Evolutionary conservation across 257 asterid species (phyloP).

Genomic region (Solanum sejunctum): DNA sequence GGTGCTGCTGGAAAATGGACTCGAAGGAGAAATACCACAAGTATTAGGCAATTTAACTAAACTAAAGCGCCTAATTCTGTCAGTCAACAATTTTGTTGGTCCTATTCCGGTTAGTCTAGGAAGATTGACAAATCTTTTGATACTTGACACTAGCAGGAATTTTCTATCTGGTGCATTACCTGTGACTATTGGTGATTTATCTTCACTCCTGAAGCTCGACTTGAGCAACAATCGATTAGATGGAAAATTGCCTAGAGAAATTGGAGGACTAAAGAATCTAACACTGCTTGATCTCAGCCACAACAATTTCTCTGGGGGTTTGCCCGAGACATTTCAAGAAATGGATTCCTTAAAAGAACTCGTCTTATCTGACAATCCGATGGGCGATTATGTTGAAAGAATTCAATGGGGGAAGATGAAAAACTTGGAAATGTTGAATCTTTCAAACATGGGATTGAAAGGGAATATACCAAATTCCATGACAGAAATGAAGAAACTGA

Average conservation of each 20-base stretch:
- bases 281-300: slow-evolving; percentile 13
- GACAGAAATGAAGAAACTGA: slow-evolving; percentile 14
- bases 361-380: slow-evolving; percentile 7
- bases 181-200: slow-evolving; percentile 7
- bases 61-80: slow-evolving; percentile 6
- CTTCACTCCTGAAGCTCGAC: slow-evolving; percentile 20
- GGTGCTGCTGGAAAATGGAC: slow-evolving; percentile 14
- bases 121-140: slow-evolving; percentile 7
- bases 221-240: slow-evolving; percentile 11
- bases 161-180: slow-evolving; percentile 11
- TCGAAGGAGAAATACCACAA: slow-evolving; percentile 15
- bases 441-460: slow-evolving; percentile 10
- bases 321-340: background rate
- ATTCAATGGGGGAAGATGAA: slow-evolving; percentile 14
- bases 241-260: slow-evolving; percentile 11
- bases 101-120: slow-evolving; percentile 12
- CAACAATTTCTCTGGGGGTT: slow-evolving; percentile 12
- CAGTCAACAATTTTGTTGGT: slow-evolving; percentile 15
- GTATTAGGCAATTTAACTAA: slow-evolving; percentile 5
- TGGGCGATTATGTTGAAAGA: slow-evolving; percentile 4
- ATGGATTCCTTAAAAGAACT: slow-evolving; percentile 8
- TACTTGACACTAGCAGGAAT: slow-evolving; percentile 17
- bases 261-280: slow-evolving; percentile 6
- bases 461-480: slow-evolving; percentile 11
- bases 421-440: slow-evolving; percentile 12